A percentile compares a stretch with the other conserved stretches of the same genome.
Conservation (phyloP, 2,329 filamentous ascomycete species). For the Claviceps spartinae region DNA sequence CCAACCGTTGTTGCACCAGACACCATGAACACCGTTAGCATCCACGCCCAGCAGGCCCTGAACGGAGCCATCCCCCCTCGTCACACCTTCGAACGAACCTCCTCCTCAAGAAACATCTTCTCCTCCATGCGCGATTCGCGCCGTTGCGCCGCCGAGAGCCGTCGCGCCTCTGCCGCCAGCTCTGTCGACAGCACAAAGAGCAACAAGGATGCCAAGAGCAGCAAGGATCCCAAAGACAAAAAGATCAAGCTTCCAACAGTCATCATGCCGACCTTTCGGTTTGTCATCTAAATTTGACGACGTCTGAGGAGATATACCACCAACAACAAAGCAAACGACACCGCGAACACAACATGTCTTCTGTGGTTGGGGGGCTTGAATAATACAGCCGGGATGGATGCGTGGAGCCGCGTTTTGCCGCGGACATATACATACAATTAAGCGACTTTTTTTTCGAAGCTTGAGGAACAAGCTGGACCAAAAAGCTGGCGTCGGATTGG, state of each 20-base stretch:
- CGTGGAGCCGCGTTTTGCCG: no score
- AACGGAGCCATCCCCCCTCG: neutral
- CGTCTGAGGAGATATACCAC: neutral
- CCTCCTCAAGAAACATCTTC: neutral
- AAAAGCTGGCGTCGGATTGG: neutral
- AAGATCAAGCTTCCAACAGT: neutral
- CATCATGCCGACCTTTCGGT: constrained; percentile 3
- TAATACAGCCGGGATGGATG: no score
- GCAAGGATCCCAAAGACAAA: constrained; percentile 2
- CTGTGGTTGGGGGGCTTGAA: no score
- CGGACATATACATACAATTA: neutral
- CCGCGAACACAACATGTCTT: no score
- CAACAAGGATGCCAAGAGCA: neutral
- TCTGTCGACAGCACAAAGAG: neutral
- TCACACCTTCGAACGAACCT: neutral
- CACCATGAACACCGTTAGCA: neutral
- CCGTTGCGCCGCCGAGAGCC: neutral
- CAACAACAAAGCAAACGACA: neutral
- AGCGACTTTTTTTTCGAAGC: neutral
- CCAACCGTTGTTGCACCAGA: neutral
- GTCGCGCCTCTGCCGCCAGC: constrained; percentile 1
- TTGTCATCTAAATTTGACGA: constrained; percentile 1
- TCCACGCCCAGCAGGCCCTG: neutral
- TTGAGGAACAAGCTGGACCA: neutral
- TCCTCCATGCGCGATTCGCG: constrained; percentile 3